Percentiles rank a stretch among this genome's conserved stretches.
These are phyloP conservation scores for Trametes sp. DNA, from an alignment of 1,284 basidiomycete species.

Conservation along the genomic window DNA sequence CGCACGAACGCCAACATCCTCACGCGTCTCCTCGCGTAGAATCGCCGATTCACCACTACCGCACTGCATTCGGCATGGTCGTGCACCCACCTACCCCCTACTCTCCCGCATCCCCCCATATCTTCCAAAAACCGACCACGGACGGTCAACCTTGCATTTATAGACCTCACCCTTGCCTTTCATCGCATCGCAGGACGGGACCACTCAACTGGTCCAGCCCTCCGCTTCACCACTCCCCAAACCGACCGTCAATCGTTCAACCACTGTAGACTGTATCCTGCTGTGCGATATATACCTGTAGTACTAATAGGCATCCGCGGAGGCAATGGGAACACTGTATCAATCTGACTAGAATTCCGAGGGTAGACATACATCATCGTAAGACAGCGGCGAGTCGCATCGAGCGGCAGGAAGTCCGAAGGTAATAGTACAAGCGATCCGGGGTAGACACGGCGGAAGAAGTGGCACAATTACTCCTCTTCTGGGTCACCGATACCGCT, in stretches of 20 bases:
- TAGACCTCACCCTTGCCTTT: conserved; percentile 23
- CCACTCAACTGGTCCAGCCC: conserved; percentile 49
- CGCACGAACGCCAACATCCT: conserved; percentile 87
- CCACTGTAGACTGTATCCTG: conserved; percentile 31
- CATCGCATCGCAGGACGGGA: conserved; percentile 25
- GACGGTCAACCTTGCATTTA: conserved; percentile 39
- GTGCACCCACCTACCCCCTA: not conserved
- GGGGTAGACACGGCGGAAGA: conserved; percentile 12
- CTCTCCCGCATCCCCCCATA: not conserved
- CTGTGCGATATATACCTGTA: conserved; percentile 30
- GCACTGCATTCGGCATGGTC: not conserved
- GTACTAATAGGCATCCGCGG: conserved; percentile 18
- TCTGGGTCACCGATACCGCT: conserved; percentile 93
- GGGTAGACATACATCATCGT: conserved; percentile 13
- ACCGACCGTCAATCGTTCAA: conserved; percentile 38
- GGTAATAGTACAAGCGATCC: conserved; percentile 6
- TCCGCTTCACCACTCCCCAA: conserved; percentile 44
- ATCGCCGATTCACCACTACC: not conserved
- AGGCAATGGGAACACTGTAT: conserved; percentile 24
- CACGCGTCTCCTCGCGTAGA: conserved; percentile 76
- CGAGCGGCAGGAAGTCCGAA: not conserved
- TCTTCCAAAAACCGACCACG: conserved; percentile 41
- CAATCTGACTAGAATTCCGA: conserved; percentile 11
- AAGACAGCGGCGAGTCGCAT: not conserved
- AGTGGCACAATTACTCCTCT: conserved; percentile 65